Conservation (phyloP, 768 basidiomycete genomes). For the Leucogyrophana mollusca region DNA sequence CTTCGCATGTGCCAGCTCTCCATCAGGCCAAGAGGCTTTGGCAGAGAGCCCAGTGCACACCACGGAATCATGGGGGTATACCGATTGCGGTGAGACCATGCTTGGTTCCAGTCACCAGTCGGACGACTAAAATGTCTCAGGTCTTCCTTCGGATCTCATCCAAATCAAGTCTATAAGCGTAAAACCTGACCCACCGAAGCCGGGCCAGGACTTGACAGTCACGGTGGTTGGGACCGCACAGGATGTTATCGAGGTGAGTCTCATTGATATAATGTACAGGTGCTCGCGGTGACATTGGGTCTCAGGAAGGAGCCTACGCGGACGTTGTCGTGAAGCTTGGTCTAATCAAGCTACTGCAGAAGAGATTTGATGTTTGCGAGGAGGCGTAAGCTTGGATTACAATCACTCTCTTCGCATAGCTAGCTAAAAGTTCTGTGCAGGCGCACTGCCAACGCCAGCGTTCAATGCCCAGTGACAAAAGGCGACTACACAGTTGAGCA, state of each 20-base stretch:
- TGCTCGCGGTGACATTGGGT: slow-evolving; percentile 9
- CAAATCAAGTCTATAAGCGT: slow-evolving; percentile 72
- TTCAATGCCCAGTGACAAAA: slow-evolving; percentile 81
- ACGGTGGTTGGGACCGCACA: slow-evolving; percentile 62
- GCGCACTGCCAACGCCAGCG: slow-evolving; percentile 64
- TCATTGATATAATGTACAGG: background rate
- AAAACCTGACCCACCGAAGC: slow-evolving; percentile 85
- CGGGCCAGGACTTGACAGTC: slow-evolving; percentile 88
- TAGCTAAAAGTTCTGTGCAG: slow-evolving; percentile 37
- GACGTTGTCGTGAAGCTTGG: slow-evolving; percentile 94
- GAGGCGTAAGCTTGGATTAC: slow-evolving; percentile 72
- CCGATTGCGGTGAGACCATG: slow-evolving; percentile 66
- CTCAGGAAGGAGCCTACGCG: slow-evolving; percentile 86
- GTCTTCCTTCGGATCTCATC: slow-evolving; percentile 42
- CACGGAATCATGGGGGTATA: slow-evolving; percentile 61
- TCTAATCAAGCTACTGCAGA: slow-evolving; percentile 81
- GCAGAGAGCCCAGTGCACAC: slow-evolving; percentile 28
- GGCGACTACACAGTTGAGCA: slow-evolving; percentile 76
- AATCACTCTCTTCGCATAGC: background rate
- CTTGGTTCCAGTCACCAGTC: slow-evolving; percentile 7
- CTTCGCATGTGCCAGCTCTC: slow-evolving; percentile 20
- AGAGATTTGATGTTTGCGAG: slow-evolving; percentile 85
- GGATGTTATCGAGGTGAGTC: slow-evolving; percentile 62
- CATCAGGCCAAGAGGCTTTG: slow-evolving; percentile 30
- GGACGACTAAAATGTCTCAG: slow-evolving; percentile 31